phyloP scores from a whole-genome alignment of 495 filamentous ascomycete genomes.

The Podospora sp. region DNA sequence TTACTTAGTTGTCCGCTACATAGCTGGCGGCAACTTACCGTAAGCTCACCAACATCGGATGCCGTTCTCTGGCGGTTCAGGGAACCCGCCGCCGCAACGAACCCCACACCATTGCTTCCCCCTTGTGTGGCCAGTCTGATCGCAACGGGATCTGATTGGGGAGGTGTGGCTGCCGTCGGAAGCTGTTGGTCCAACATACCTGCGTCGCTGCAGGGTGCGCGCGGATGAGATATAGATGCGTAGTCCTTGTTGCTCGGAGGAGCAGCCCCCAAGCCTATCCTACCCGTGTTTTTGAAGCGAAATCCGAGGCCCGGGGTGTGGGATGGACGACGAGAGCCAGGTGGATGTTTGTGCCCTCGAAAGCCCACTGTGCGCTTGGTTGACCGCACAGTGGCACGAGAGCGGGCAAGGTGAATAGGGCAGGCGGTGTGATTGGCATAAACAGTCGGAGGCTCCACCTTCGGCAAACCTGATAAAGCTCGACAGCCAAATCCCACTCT shows the following conservation, averaged over 20 bases:
- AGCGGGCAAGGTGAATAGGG: neutral
- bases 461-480: neutral
- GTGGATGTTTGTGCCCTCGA: neutral
- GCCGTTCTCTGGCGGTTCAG: conserved; percentile 5
- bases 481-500: neutral
- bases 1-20: neutral
- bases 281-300: neutral
- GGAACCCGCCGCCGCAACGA: neutral
- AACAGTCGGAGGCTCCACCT: neutral
- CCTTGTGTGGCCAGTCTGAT: neutral
- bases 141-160: neutral
- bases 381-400: no score
- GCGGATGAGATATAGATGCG: neutral
- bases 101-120: neutral
- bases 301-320: neutral
- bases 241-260: neutral
- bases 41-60: neutral
- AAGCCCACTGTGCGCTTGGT: neutral
- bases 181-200: neutral
- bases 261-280: neutral
- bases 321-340: neutral
- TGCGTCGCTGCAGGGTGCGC: neutral
- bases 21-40: neutral
- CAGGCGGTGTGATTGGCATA: neutral
- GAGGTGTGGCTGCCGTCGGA: neutral